Percentiles rank a stretch among this genome's conserved stretches.
phyloP scores from a whole-genome alignment of 2,329 filamentous ascomycete genomes.

The Colletotrichum limetticola region DNA sequence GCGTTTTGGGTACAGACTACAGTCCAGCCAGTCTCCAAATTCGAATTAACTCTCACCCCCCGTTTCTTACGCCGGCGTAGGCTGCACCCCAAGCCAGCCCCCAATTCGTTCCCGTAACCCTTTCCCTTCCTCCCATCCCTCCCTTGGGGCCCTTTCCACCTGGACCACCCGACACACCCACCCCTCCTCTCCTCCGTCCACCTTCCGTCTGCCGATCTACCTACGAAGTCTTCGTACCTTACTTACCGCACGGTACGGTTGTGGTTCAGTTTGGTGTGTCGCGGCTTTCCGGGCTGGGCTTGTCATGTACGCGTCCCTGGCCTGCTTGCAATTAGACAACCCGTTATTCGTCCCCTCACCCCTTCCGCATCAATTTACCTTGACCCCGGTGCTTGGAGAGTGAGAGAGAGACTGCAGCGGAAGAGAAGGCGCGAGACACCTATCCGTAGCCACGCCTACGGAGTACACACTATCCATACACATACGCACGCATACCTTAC shows the following conservation, averaged over 20 bases:
- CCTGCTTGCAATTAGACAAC: slow-evolving; percentile 32
- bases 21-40: not conserved
- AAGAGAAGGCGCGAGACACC: not conserved
- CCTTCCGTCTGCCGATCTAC: not conserved
- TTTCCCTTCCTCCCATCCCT: slow-evolving; percentile 5
- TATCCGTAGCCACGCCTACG: too few species aligned
- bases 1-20: not conserved
- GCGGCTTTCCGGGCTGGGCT: not conserved
- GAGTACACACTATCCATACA: too few species aligned
- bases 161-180: slow-evolving; percentile 1
- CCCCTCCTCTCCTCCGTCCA: not conserved
- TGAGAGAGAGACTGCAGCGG: not conserved
- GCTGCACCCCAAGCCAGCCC: not conserved
- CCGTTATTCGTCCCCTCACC: slow-evolving; percentile 26
- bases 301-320: slow-evolving; percentile 31
- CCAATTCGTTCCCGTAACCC: not conserved
- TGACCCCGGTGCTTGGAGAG: not conserved
- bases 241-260: not conserved
- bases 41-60: not conserved
- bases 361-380: not conserved
- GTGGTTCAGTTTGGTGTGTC: not conserved
- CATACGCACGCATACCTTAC: too few species aligned
- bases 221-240: not conserved
- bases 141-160: not conserved
- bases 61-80: not conserved